These are phyloP conservation scores for Acacia pycnantha DNA, from an alignment of 331 rosid genomes.

Conservation along the genomic window DNA sequence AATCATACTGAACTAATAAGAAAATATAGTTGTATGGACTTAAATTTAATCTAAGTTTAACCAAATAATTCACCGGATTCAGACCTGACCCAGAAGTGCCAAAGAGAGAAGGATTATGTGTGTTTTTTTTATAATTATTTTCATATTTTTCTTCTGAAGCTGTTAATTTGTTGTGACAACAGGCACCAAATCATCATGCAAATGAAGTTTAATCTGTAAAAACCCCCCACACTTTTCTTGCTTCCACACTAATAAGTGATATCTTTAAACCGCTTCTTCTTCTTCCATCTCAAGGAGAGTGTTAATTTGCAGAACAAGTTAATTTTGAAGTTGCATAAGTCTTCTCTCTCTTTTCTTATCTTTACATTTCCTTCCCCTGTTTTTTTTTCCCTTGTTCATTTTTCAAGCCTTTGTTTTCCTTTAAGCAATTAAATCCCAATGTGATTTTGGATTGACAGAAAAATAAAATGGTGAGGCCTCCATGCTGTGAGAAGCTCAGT, in stretches of 20 bases:
- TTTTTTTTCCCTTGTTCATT: too few species aligned
- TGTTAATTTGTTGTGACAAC: constrained; percentile 32
- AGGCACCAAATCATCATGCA: constrained; percentile 45
- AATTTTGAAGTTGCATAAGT: constrained; percentile 25
- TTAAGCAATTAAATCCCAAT: constrained; percentile 16
- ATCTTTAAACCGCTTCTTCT: constrained; percentile 54
- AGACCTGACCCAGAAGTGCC: constrained; percentile 54
- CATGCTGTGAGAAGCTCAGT: constrained; percentile 55
- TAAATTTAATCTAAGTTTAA: constrained; percentile 53
- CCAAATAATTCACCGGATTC: constrained; percentile 68
- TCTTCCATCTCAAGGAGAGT: constrained; percentile 33
- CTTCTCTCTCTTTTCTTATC: constrained; percentile 9
- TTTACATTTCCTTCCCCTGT: background rate
- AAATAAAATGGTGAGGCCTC: constrained; percentile 61
- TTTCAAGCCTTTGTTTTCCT: background rate
- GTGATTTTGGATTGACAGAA: constrained; percentile 21
- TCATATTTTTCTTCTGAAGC: constrained; percentile 22
- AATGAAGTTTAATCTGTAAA: constrained; percentile 52
- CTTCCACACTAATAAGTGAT: constrained; percentile 48
- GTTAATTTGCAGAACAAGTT: constrained; percentile 28
- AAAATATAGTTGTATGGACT: constrained; percentile 28
- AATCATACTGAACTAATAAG: constrained; percentile 29
- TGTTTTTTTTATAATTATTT: constrained; percentile 21
- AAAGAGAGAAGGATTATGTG: background rate
- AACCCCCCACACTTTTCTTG: constrained; percentile 67